Evolutionary conservation across 805 yeast species (phyloP).

Genomic region (Yarrowia deformans): DNA sequence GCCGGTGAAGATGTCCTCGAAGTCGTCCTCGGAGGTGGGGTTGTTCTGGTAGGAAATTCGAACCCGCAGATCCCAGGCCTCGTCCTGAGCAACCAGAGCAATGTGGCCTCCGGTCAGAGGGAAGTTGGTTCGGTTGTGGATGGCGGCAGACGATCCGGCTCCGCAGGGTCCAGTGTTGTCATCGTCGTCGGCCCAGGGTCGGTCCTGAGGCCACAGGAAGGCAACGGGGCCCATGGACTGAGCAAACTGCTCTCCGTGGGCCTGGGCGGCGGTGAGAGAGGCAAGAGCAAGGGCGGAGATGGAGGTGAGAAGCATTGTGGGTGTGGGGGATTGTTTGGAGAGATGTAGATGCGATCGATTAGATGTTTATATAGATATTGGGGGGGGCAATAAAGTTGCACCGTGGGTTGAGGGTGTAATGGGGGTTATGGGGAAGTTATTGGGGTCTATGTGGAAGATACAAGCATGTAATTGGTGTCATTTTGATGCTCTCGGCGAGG

Average conservation of each 20-base stretch:
- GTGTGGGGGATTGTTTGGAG: neutral
- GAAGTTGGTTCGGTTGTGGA: conserved; percentile 55
- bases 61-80: conserved; percentile 53
- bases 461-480: no score
- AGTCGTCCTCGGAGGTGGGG: conserved; percentile 54
- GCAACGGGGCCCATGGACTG: conserved; percentile 55
- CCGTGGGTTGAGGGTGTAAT: neutral
- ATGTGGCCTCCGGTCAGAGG: conserved; percentile 59
- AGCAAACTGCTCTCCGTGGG: conserved; percentile 53
- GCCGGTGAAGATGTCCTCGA: conserved; percentile 51
- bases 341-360: conserved; percentile 8
- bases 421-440: no score
- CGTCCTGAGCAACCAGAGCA: conserved; percentile 56
- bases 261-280: conserved; percentile 40
- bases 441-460: no score
- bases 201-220: conserved; percentile 54
- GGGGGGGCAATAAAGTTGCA: neutral
- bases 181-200: conserved; percentile 57
- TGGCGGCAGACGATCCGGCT: conserved; percentile 48
- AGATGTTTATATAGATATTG: conserved; percentile 16
- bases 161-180: conserved; percentile 60
- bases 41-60: conserved; percentile 54
- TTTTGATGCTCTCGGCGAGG: no score
- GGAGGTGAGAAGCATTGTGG: conserved; percentile 37
- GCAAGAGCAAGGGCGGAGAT: conserved; percentile 38